Conservation (phyloP, 1,139 yeast species). For the Suhomyces terraborum region DNA sequence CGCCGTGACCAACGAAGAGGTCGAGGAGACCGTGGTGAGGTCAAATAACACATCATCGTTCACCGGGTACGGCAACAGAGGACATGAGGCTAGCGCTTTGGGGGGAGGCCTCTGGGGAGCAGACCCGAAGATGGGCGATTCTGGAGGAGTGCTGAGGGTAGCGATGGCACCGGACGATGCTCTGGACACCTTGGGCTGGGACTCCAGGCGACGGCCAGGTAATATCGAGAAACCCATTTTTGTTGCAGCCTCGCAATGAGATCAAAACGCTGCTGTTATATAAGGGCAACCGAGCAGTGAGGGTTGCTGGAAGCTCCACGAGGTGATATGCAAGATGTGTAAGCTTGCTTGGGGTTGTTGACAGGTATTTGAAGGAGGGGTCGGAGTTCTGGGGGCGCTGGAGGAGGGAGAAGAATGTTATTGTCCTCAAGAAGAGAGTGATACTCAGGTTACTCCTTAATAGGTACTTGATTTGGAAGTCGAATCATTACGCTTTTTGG, state of each 20-base stretch:
- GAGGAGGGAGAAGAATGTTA: no score
- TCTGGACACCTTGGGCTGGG: neutral
- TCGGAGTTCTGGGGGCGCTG: no score
- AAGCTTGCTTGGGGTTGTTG: neutral
- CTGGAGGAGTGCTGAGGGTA: constrained; percentile 4
- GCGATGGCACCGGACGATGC: neutral
- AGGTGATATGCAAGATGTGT: no score
- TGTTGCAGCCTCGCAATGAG: constrained; percentile 5
- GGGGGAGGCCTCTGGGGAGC: constrained; percentile 3
- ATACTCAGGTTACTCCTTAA: constrained; percentile 4
- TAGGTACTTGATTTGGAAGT: constrained; percentile 3
- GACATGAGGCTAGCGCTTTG: neutral
- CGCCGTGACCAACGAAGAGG: constrained; percentile 4
- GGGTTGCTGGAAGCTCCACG: neutral
- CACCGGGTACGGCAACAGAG: constrained; percentile 7
- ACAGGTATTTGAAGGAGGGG: neutral
- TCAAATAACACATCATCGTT: constrained; percentile 8
- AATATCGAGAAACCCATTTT: constrained; percentile 10
- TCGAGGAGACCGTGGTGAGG: neutral
- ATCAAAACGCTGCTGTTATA: neutral
- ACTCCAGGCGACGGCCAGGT: neutral
- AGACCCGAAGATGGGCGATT: constrained; percentile 8
- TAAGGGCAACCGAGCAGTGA: neutral
- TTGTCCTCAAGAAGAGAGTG: no score
- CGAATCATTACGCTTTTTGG: constrained; percentile 12